phyloP scores from a whole-genome alignment of 139 green algal species.

The Haematococcus sp. region DNA sequence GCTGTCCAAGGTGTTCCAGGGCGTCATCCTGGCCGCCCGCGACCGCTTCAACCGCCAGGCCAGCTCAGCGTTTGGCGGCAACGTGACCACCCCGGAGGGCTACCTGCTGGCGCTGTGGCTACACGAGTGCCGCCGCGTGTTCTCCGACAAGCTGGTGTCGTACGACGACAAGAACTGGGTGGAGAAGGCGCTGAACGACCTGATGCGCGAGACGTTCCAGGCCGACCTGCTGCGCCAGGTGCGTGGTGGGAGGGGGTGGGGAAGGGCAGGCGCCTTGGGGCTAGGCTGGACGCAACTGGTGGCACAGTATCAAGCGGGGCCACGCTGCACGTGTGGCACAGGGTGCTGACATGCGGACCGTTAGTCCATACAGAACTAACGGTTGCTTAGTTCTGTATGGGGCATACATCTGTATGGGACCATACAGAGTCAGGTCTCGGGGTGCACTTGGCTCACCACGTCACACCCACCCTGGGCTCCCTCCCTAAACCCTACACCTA shows the following conservation, averaged over 20 bases:
- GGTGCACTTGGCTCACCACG: too few species aligned
- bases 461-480: too few species aligned
- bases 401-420: too few species aligned
- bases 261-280: too few species aligned
- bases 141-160: conserved; percentile 86
- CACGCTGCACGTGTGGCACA: too few species aligned
- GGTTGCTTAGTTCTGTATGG: too few species aligned
- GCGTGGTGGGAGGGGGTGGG: neutral
- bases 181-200: conserved; percentile 56
- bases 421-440: too few species aligned
- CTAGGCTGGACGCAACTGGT: too few species aligned
- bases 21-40: conserved; percentile 80
- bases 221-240: conserved; percentile 64
- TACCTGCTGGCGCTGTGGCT: conserved; percentile 90
- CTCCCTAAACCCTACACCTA: too few species aligned
- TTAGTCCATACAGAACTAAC: too few species aligned
- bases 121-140: conserved; percentile 92
- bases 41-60: conserved; percentile 47
- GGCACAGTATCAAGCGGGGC: too few species aligned
- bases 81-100: conserved; percentile 71
- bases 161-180: conserved; percentile 89
- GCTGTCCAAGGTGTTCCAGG: conserved; percentile 85
- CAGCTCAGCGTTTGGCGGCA: conserved; percentile 52
- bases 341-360: too few species aligned
- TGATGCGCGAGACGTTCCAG: conserved; percentile 68